Base-by-base conservation (phyloP, 2,329 filamentous ascomycete genomes). In the Cryphonectria parasitica region DNA sequence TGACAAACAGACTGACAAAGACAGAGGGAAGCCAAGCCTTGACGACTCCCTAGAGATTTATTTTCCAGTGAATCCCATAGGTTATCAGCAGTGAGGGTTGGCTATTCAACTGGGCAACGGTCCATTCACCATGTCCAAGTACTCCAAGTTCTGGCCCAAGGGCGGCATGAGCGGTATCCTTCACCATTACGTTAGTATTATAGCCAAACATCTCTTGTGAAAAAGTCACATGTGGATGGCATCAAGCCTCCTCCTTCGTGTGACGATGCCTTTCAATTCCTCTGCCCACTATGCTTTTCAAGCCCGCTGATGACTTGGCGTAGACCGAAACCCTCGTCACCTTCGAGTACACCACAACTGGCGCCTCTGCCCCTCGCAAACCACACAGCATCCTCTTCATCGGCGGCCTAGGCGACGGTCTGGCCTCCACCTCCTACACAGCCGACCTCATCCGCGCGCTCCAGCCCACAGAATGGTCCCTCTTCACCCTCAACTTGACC, bases 371-470 rank as follows among this genome's bases (percentile, higher is more conserved):
- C 36, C n/a, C 63, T 28, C 75, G 73, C 25, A 78, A 80, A 73
- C 80, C 78, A 17, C 81, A 87, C 78, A 86, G 82, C 28, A 76
- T 88, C 68, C 77, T 88, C 73, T 88, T 84, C 79, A 78, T 88
- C 70, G 85, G 84, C 68, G 86, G 86, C 56, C 82, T 88, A 7
- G 82, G 82, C 65, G 86, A 88, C 75, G 85, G 84, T 39, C 79
- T 85, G 36, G 81, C 84, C 61, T 83, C 82, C 17, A 83, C 86
- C 13, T 74, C 78, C 3, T 88, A 88, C 77, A 84, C 85, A 2
- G 74, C 80, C 65, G 74, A 78, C 8, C 79, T 88, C 68, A 82
- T 85, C 4, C 68, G 76, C 31, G 74, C 79, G 0, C 79, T 88
- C 56, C 74, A 76, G 31, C 73, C 75, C 49, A 79, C 78, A 2